Percentiles rank a stretch among this genome's conserved stretches.
Conservation (phyloP, 2,329 filamentous ascomycete genomes). For the Colletotrichum karsti region DNA sequence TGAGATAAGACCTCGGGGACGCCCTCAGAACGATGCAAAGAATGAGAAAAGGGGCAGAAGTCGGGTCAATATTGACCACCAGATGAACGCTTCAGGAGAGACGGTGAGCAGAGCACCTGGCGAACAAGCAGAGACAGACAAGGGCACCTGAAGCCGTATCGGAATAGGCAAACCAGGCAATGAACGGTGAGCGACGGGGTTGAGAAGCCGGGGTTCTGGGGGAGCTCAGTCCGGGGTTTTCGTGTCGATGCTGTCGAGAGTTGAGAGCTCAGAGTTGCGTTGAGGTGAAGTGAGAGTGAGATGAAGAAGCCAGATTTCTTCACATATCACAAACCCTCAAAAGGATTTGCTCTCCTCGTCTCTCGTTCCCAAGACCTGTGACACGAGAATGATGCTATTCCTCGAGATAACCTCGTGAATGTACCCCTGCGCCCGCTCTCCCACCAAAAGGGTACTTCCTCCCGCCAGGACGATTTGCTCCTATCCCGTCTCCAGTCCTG, state of each 20-base stretch:
- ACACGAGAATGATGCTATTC: not conserved
- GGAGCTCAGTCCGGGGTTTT: not conserved
- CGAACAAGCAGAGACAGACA: not conserved
- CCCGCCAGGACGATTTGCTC: conserved; percentile 25
- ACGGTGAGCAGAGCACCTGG: not conserved
- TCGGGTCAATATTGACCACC: not conserved
- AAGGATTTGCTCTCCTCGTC: not conserved
- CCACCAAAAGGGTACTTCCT: not conserved
- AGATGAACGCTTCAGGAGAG: not conserved
- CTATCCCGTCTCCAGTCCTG: conserved; percentile 1
- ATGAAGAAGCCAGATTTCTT: too few species aligned
- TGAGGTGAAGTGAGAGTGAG: too few species aligned
- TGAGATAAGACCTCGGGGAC: too few species aligned
- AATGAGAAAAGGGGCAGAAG: not conserved
- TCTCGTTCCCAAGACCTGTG: not conserved
- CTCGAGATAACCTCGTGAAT: not conserved
- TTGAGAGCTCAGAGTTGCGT: too few species aligned
- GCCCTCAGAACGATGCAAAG: too few species aligned
- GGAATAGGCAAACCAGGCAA: conserved; percentile 1
- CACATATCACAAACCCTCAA: not conserved
- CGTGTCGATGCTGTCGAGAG: too few species aligned
- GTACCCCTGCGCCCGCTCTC: not conserved
- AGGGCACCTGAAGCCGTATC: not conserved
- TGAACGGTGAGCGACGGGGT: not conserved
- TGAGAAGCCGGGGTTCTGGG: not conserved